Conservation (phyloP, 768 basidiomycete species). For the Serpula lacrymans region DNA sequence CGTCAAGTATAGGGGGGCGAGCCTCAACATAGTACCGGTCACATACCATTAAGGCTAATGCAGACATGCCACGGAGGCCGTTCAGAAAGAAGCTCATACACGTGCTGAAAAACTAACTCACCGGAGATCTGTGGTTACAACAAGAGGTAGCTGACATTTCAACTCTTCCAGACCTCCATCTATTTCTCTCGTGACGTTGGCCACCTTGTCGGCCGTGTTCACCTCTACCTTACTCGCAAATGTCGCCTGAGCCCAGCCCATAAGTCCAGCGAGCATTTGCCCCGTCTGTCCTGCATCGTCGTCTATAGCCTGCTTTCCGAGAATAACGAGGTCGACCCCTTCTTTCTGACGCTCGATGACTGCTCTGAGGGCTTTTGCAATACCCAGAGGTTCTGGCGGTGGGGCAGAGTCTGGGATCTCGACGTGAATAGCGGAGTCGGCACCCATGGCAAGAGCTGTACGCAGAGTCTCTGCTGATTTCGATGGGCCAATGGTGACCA, state of each 20-base stretch:
- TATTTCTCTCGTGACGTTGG: constrained; percentile 80
- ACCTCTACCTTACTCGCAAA: constrained; percentile 88
- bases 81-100: not conserved
- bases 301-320: constrained; percentile 99
- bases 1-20: not conserved
- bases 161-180: constrained; percentile 92
- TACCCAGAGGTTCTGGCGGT: constrained; percentile 83
- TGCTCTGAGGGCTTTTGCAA: constrained; percentile 82
- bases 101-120: constrained; percentile 33
- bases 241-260: constrained; percentile 92
- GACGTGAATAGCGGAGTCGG: constrained; percentile 89
- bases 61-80: constrained; percentile 1
- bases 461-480: constrained; percentile 89
- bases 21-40: not conserved
- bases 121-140: constrained; percentile 93
- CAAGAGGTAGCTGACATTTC: constrained; percentile 71
- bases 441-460: constrained; percentile 97
- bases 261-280: constrained; percentile 92
- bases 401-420: constrained; percentile 72
- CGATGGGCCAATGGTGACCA: constrained; percentile 90
- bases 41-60: constrained; percentile 68
- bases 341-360: constrained; percentile 62
- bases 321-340: constrained; percentile 81
- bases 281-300: constrained; percentile 95
- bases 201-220: constrained; percentile 58